Base-by-base conservation (phyloP, 495 filamentous ascomycete species). In the Arthonia radiata region DNA sequence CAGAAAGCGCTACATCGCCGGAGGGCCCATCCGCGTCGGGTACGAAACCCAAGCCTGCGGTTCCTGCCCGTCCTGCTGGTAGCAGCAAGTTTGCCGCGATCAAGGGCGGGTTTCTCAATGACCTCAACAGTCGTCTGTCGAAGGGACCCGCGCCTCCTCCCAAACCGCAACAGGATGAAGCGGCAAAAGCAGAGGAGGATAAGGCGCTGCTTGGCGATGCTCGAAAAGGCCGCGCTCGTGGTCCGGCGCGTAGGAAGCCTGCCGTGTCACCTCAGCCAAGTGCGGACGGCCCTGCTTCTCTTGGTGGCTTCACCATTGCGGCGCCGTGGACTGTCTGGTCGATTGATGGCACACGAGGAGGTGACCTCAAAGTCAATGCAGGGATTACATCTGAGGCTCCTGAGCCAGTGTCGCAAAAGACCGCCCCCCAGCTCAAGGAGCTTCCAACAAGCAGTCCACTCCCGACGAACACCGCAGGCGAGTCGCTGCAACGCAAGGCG, bases 1-100 rank as follows among this genome's bases (percentile, higher is more conserved):
- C 35, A 4, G 39, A 26, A 3, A 30, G 25, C 25, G 25, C 31
- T 2, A 17, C 27, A 5, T 21, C 22, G 35, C 29, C 2, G 28
- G 19, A 26, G 13, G 23, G 24, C 0, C 25, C 33, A 5, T 28
- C 26, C 4, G 15, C 42, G 3, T 33, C 46, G 5, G 36, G 29
- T 12, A 29, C 41, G 14, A 52, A 52, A 26, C 22, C 38, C 3
- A 50, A 50, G 28, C 47, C 47, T 2, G 57, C 65, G 0, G 54
- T 92, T 6, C 83, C 86, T n/a, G 66, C 71, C 12, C 63, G 81
- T 17, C 79, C 80, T 0, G 11, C 19, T 7, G 54, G 57, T 23
- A 79, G 76, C 3, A 56, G 64, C 23, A 94, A 94, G 52, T 86
- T 97, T 39, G 79, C 81, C 10, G 76, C 81, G 13, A 42, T 94